Evolutionary conservation across 305 asterid species (phyloP), one percentile per base, ranked within the genome.

Genomic region (Lippia alba): DNA sequence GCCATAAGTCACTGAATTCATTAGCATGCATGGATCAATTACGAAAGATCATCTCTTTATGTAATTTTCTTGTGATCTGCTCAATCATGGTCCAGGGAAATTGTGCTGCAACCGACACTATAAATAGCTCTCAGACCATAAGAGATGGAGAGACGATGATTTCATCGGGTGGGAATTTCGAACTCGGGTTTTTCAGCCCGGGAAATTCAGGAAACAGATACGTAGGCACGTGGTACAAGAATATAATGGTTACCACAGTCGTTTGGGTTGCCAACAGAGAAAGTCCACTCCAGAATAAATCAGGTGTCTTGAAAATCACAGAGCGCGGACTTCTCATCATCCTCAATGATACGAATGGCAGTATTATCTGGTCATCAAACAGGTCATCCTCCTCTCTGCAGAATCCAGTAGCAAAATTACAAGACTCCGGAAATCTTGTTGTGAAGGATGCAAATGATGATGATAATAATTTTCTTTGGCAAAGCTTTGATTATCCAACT

Each of bases 181-280:
- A 78, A 8, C 56, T 80, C 15, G 88, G 88, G 12, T 78, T 81
- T 60, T 84, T 71, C 72, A 77, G 86, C 46, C 76, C 78, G 8
- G 81, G 68, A 1, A 61, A 45, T 39, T 77, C 83, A 10, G 41
- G 44, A 15, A 60, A 71, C 39, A 69, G 79, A 0, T 80, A 74
- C 14, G 72, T 77, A 10, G 83, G 85, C 12, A 72, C 78, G 12
- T 77, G 85, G 87, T 80, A 78, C 56, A 78, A 57, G 48, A 62
- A 67, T 19, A 40, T 58, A 14, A 0, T 78, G 11, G 56, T 2
- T 5, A 8, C 5, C 12, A 72, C 78, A 8, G 73, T 75, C 6
- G 70, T 75, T 0, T 81, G 89, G 86, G 72, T 84, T 0, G 88
- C 84, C 56, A 81, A 81, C 64, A 72, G 82, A 64, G 82, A 70